Percentiles rank a stretch among this genome's conserved stretches.
phyloP scores from a whole-genome alignment of 768 basidiomycete genomes.

The Lanmaoa rubissima region DNA sequence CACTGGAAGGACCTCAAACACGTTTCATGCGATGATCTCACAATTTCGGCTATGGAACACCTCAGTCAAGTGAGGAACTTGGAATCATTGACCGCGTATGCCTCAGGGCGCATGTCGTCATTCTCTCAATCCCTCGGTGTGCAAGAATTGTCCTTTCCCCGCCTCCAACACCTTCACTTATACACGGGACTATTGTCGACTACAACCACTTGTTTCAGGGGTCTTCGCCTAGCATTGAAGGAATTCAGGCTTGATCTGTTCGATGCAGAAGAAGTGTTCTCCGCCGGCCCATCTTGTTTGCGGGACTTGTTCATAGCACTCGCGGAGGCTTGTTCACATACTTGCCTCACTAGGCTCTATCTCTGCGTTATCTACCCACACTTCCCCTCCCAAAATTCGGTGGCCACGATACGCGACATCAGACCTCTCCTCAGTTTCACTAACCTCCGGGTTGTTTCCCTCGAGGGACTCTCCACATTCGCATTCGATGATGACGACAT shows the following conservation, averaged over 20 bases:
- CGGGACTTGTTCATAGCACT: conserved; percentile 13
- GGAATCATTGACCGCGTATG: conserved; percentile 16
- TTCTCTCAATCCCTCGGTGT: neutral
- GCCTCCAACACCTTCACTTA: conserved; percentile 19
- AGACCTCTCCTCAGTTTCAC: conserved; percentile 15
- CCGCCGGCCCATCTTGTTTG: conserved; percentile 2
- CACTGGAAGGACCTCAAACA: conserved; percentile 18
- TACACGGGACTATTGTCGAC: conserved; percentile 17
- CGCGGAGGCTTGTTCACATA: conserved; percentile 10
- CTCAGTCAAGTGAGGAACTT: conserved; percentile 12
- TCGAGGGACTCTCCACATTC: conserved; percentile 19
- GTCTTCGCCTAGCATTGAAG: conserved; percentile 10
- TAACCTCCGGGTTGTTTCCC: conserved; percentile 9
- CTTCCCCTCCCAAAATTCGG: neutral
- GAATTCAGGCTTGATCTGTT: conserved; percentile 25
- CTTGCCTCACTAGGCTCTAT: conserved; percentile 8
- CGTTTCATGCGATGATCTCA: conserved; percentile 25
- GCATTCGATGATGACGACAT: conserved; percentile 18
- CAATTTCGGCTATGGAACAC: conserved; percentile 16
- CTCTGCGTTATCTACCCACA: conserved; percentile 17
- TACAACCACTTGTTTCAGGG: conserved; percentile 1
- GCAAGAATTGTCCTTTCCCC: conserved; percentile 1
- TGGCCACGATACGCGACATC: conserved; percentile 7
- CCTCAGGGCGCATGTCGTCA: conserved; percentile 10
- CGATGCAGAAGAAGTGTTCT: conserved; percentile 13